Base-by-base conservation (phyloP, 2,329 filamentous ascomycete species). In the Sphaceloma murrayae region DNA sequence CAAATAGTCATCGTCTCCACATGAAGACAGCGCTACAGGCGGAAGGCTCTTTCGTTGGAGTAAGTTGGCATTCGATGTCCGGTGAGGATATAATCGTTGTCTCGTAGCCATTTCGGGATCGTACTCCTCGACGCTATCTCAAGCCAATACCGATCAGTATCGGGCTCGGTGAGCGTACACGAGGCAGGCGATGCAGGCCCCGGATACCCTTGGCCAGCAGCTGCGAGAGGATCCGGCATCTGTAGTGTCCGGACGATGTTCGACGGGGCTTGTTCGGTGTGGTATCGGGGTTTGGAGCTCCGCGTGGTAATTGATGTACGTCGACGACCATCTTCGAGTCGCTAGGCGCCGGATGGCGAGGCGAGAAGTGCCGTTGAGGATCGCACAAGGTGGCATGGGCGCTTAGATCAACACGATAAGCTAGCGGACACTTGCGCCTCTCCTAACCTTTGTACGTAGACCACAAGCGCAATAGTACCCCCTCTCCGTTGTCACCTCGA, bases 31-130 rank as follows among this genome's bases (percentile, higher is more conserved):
- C 46, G 40, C 46, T 40, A 47, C 8, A 47, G 40, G 6, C 46
- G 46, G 22, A 47, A 39, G n/a, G 50, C 49, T 30, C 47, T 49
- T 18, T 27, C 29, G 38, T 56, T 55, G 5, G 51, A 56, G 45
- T 53, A 53, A 17, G 53, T 55, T 8, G 55, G 53, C 51, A 57
- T 56, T 7, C 52, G 55, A 38, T 57, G 54, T 10, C 52, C 49
- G n/a, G 45, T 36, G 31, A 54, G 18, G 24, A 54, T 52, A 32
- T 48, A 54, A 18, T 54, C 51, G 47, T 55, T 57, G 30, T 57
- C 54, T 14, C 53, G 52, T 1, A 56, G 52, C 53, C 53, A 57
- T 48, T 29, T 36, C 11, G 54, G 53, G n/a, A 56, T 54, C 21
- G 45, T 34, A 17, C 54, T 46, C 52, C 55, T 56, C 16, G 38